phyloP scores from a whole-genome alignment of 2,329 filamentous ascomycete genomes.

The Metarhizium album region DNA sequence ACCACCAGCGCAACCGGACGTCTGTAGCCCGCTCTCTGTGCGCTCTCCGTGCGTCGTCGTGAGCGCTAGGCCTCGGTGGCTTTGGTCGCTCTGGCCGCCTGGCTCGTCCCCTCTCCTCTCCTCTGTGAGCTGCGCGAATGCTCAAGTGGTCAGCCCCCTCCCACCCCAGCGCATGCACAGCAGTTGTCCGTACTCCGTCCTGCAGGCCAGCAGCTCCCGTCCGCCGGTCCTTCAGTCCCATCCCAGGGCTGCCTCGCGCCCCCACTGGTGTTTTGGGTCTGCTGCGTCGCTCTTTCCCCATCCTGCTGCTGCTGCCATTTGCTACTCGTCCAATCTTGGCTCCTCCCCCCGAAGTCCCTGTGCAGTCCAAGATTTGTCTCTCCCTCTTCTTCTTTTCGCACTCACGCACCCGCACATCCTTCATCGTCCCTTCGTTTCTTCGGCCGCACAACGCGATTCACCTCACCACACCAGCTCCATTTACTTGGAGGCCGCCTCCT shows the following conservation, averaged over 20 bases:
- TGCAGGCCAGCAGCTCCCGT: background rate
- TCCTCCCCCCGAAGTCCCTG: slow-evolving; percentile 21
- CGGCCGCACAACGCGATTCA: slow-evolving; percentile 7
- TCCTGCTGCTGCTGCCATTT: slow-evolving; percentile 10
- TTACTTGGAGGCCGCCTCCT: background rate
- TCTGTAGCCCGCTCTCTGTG: background rate
- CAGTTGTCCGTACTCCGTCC: no score
- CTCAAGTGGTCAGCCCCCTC: background rate
- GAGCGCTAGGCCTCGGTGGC: background rate
- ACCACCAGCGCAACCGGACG: background rate
- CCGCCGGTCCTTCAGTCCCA: background rate
- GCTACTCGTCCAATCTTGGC: slow-evolving; percentile 5
- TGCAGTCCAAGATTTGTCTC: slow-evolving; percentile 19
- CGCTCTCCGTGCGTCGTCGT: background rate
- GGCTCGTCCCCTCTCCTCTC: no score
- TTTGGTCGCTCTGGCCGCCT: background rate
- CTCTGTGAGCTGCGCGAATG: no score
- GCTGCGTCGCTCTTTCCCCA: slow-evolving; percentile 25
- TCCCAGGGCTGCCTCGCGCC: background rate
- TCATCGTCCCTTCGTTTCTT: slow-evolving; percentile 5
- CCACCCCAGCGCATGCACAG: background rate
- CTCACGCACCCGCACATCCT: slow-evolving; percentile 4
- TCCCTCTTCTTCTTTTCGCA: slow-evolving; percentile 11
- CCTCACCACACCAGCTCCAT: background rate
- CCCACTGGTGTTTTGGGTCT: slow-evolving; percentile 8